Evolutionary conservation across 1,284 basidiomycete species (phyloP), one percentile per base, ranked within the genome.

Genomic region (Gomphus bonarii): DNA sequence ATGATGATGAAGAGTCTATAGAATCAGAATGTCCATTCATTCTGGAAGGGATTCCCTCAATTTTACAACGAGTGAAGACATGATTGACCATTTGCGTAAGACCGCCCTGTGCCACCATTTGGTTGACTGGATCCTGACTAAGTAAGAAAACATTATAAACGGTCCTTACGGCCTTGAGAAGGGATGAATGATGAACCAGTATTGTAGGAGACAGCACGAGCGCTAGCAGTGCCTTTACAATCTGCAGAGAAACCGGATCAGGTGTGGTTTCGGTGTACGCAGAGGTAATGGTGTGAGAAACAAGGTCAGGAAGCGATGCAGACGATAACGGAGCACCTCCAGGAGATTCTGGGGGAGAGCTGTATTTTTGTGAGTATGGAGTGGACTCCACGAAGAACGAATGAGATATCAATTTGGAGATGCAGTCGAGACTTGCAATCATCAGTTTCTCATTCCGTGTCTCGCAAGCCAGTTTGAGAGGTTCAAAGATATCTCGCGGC

Each of bases 81-180:
- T 95, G 93, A 65, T 95, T 89, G 1, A 97, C 92, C 85, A 98
- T 97, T 70, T 98, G 95, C 0, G 92, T 94, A 16, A 98, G 78
- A 16, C 94, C 92, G 20, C 94, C 95, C 70, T 98, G 95, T 9
- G 95, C 95, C 30, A 97, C 92, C 72, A 91, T 92, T 71, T 97
- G 95, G 65, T 95, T 97, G 55, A 93, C 88, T 4, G 87, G 81
- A 64, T 95, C 92, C 36, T 81, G 79, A 63, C 90, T 93, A 59
- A 97, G 77, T 33, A 97, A 76, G 69, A 97, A 98, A 58, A 98
- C 86, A 67, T 97, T 97, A 73, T 97, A 97, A 1, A 98, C 94
- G 6, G 95, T 97, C 40, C 95, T 81, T 30, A 98, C 90, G 30
- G 95, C 92, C 70, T 95, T 95, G 62, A 98, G 80, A 38, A 98